A percentile compares a stretch with the other conserved stretches of the same genome.
phyloP scores from a whole-genome alignment of 345 rosid species.

The Toxicodendron radicans region DNA sequence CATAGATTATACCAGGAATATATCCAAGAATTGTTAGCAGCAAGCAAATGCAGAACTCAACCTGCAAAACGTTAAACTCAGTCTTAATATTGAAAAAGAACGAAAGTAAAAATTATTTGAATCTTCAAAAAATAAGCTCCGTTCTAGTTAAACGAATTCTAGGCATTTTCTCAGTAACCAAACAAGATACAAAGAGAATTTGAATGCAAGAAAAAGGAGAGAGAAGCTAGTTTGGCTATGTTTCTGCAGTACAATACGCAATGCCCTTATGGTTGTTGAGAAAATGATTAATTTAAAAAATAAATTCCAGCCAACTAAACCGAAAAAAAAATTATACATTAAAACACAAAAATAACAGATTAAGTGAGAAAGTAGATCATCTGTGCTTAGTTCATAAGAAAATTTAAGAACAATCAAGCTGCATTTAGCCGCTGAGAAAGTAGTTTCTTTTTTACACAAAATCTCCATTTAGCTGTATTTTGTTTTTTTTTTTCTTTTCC shows the following conservation, averaged over 20 bases:
- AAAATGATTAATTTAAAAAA: too few species aligned
- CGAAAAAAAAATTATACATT: too few species aligned
- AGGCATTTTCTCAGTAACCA: not conserved
- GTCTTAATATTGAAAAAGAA: not conserved
- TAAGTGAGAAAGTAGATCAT: not conserved
- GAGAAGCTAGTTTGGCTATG: not conserved
- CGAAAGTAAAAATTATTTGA: not conserved
- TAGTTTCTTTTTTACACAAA: too few species aligned
- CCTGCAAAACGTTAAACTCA: slow-evolving; percentile 28
- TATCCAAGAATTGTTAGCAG: slow-evolving; percentile 80
- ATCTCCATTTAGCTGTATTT: too few species aligned
- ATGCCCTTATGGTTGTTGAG: too few species aligned
- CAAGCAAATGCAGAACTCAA: slow-evolving; percentile 80
- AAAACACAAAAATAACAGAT: too few species aligned
- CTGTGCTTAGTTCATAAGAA: not conserved
- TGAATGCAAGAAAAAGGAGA: not conserved
- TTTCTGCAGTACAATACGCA: too few species aligned
- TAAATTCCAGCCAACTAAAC: too few species aligned
- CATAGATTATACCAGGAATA: slow-evolving; percentile 91
- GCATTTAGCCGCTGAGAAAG: not conserved
- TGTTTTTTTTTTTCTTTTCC: too few species aligned
- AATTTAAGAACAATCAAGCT: not conserved
- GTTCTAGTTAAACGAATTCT: not conserved
- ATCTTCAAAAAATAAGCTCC: not conserved
- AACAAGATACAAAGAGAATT: not conserved